Evolutionary conservation across 306 rosid genomes (phyloP), one percentile per base, ranked within the genome.

Genomic region (Delonix regia): DNA sequence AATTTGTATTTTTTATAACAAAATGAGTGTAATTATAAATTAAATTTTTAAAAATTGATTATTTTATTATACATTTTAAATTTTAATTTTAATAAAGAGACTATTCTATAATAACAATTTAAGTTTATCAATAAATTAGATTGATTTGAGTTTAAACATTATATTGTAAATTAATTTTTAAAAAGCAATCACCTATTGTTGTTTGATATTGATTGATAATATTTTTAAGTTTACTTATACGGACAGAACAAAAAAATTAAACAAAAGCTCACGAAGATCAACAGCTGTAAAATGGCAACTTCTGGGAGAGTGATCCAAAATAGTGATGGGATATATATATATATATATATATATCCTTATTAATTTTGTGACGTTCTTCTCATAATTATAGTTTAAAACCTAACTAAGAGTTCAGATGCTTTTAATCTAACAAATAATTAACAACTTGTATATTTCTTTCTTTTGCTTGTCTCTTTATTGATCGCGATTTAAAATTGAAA

Each of bases 321-420:
- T 39, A 39, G 7, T 39, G 44, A 39, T 39, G 44, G 67, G 67
- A 61, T 24, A 57, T 10, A 15, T 36, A 4, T 36, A 0, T 60
- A n/a, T 34, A 2, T 34, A 2, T 2, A 34, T 6, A 0, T 60
- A 28, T 10, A 1, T 3, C 21, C n/a, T 80, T 15, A 8, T 56
- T 74, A 67, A 66, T 74, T 57, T 24, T n/a, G 76, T n/a, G 59
- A 57, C 75, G 73, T 59, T 76, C 59, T 24, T 48, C 53, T 60
- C 11, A 4, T 33, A 47, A 78, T 21, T 83, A 78, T 73, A 28
- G 9, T 36, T n/a, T 27, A 1, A 47, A 73, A 78, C 78, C 22
- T 38, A 78, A 66, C n/a, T 33, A 56, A 56, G 22, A 8, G 22
- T 78, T 83, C 41, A 55, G 33, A 65, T 44, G 5, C 73, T 28